Conservation (phyloP, 495 filamentous ascomycete genomes). For the Tuber indicum region DNA sequence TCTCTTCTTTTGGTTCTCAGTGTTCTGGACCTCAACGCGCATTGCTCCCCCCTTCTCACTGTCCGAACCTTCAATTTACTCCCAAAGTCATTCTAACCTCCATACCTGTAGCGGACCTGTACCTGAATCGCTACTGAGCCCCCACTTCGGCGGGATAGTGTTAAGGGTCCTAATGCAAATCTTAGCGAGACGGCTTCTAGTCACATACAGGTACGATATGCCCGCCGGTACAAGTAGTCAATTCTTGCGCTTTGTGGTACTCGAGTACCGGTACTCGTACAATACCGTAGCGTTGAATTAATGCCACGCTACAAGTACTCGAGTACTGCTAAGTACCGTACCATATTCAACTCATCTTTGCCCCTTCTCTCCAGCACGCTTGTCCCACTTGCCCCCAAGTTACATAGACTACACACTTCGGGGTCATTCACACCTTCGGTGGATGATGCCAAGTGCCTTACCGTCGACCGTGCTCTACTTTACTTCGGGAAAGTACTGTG, state of each 20-base stretch:
- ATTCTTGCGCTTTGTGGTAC: not conserved
- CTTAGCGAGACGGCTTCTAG: not conserved
- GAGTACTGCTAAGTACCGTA: too few relatives aligned
- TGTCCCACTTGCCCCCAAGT: slow-evolving; percentile 10
- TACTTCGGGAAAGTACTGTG: not conserved
- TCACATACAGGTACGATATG: not conserved
- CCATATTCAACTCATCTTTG: not conserved
- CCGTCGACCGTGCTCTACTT: not conserved
- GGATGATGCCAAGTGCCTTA: not conserved
- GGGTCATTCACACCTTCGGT: not conserved
- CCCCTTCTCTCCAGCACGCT: slow-evolving; percentile 7
- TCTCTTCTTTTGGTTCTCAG: not conserved
- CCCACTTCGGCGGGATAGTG: not conserved
- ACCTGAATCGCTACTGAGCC: not conserved
- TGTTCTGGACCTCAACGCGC: not conserved
- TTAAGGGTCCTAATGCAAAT: not conserved
- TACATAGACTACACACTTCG: not conserved
- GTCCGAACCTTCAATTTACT: too few relatives aligned
- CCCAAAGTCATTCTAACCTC: not conserved
- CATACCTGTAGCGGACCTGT: not conserved
- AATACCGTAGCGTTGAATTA: too few relatives aligned
- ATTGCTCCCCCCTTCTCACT: not conserved
- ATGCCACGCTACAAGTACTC: too few relatives aligned
- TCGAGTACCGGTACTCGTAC: too few relatives aligned
- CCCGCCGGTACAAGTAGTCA: not conserved